Conservation (phyloP, 768 basidiomycete species). For the Phylloporus rhodoxanthus region DNA sequence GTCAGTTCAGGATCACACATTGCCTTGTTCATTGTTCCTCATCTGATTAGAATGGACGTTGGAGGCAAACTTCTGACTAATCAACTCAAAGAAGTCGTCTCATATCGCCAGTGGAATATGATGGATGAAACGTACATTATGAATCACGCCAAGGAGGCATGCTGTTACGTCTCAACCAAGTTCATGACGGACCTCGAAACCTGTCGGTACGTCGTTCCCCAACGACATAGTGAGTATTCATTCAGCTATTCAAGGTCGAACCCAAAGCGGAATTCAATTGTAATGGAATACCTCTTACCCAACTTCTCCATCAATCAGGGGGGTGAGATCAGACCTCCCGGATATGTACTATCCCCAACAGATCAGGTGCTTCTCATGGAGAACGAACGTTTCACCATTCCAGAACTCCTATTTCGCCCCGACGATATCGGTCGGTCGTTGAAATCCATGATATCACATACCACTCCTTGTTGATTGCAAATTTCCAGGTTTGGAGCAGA, state of each 20-base stretch:
- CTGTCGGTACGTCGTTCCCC: slow-evolving; percentile 57
- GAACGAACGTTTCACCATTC: slow-evolving; percentile 87
- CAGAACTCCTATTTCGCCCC: slow-evolving; percentile 89
- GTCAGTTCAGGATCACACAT: slow-evolving; percentile 34
- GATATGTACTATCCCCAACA: slow-evolving; percentile 48
- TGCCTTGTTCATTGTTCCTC: slow-evolving; percentile 12
- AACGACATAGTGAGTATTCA: slow-evolving; percentile 12
- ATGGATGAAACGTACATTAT: slow-evolving; percentile 95
- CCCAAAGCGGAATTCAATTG: slow-evolving; percentile 58
- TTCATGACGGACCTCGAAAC: slow-evolving; percentile 70
- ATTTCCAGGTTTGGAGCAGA: slow-evolving; percentile 65
- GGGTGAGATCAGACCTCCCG: slow-evolving; percentile 49
- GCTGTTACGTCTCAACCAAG: slow-evolving; percentile 76
- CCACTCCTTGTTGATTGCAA: slow-evolving; percentile 1
- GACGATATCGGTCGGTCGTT: slow-evolving; percentile 72
- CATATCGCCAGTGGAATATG: slow-evolving; percentile 97
- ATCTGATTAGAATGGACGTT: slow-evolving; percentile 70
- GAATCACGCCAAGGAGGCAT: slow-evolving; percentile 86
- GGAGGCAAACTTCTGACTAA: slow-evolving; percentile 96
- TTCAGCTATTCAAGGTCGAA: slow-evolving; percentile 38
- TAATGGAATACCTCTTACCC: slow-evolving; percentile 87
- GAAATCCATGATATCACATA: slow-evolving; percentile 7
- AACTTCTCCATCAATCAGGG: slow-evolving; percentile 68
- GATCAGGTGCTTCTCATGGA: slow-evolving; percentile 79
- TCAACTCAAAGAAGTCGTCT: slow-evolving; percentile 88